A percentile compares a stretch with the other conserved stretches of the same genome.
Evolutionary conservation across 2,329 filamentous ascomycete species (phyloP).

Genomic region (Pseudopithomyces chartarum): DNA sequence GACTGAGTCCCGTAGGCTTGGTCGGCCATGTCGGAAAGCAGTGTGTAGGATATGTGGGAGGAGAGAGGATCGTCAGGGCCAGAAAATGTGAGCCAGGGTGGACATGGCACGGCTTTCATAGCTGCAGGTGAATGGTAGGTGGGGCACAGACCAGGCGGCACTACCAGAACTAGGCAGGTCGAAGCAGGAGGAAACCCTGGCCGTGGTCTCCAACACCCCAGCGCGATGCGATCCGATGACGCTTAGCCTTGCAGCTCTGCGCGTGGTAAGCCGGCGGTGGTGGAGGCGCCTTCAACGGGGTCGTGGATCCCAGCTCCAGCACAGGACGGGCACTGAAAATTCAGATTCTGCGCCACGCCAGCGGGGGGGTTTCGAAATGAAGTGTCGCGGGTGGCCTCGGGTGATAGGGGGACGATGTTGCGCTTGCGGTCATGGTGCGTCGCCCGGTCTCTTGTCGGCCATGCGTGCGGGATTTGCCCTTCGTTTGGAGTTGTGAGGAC

Average conservation of each 20-base stretch:
- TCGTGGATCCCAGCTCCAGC: neutral
- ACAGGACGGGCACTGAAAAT: constrained; percentile 1
- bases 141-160: constrained; percentile 25
- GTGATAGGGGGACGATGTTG: neutral
- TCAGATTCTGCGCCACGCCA: neutral
- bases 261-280: neutral
- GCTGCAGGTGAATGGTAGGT: constrained; percentile 33
- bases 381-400: neutral
- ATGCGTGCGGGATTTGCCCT: neutral
- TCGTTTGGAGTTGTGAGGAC: neutral
- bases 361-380: neutral
- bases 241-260: neutral
- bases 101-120: constrained; percentile 33
- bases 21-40: constrained; percentile 24
- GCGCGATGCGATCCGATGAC: constrained; percentile 8
- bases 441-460: constrained; percentile 1
- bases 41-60: constrained; percentile 12
- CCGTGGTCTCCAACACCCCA: constrained; percentile 17
- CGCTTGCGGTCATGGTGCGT: neutral
- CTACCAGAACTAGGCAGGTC: constrained; percentile 24
- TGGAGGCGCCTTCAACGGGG: neutral
- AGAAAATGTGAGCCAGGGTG: constrained; percentile 12
- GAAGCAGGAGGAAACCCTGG: constrained; percentile 18
- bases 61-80: neutral
- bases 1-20: constrained; percentile 36